A percentile compares a stretch with the other conserved stretches of the same genome.
Evolutionary conservation across 768 basidiomycete species (phyloP).

Genomic region (Calocybe indica): DNA sequence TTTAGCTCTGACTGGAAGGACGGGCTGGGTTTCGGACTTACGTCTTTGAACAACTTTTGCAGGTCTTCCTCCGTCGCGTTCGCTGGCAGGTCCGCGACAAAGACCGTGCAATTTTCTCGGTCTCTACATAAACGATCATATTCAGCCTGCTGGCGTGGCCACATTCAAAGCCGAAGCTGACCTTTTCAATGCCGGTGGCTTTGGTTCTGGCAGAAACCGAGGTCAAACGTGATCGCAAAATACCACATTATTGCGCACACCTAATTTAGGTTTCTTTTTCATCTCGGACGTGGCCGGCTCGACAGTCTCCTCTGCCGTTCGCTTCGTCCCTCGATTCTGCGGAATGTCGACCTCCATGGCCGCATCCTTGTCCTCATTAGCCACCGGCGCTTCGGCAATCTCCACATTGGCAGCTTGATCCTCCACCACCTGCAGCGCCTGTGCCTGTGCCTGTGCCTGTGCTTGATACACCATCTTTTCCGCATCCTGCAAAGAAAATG

Average conservation of each 20-base stretch:
- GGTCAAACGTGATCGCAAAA: neutral
- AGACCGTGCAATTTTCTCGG: slow-evolving; percentile 91
- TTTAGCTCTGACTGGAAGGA: neutral
- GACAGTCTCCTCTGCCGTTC: slow-evolving; percentile 61
- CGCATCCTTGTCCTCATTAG: slow-evolving; percentile 8
- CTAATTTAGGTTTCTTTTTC: slow-evolving; percentile 57
- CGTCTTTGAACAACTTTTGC: slow-evolving; percentile 78
- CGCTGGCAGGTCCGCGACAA: slow-evolving; percentile 66
- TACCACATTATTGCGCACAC: slow-evolving; percentile 26
- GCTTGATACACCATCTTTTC: slow-evolving; percentile 51
- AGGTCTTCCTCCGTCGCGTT: slow-evolving; percentile 61
- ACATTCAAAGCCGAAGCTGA: slow-evolving; percentile 16
- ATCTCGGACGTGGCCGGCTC: slow-evolving; percentile 43
- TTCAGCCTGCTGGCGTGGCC: neutral
- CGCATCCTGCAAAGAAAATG: slow-evolving; percentile 43
- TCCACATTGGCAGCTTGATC: slow-evolving; percentile 29
- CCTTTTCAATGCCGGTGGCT: slow-evolving; percentile 54
- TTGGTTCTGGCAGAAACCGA: slow-evolving; percentile 30
- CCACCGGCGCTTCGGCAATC: slow-evolving; percentile 21
- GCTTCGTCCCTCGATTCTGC: slow-evolving; percentile 44
- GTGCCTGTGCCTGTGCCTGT: no score
- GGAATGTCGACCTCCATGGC: slow-evolving; percentile 38
- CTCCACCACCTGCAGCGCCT: slow-evolving; percentile 33
- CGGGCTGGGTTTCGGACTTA: slow-evolving; percentile 23
- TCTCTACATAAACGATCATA: slow-evolving; percentile 47